Evolutionary conservation across 179 eudicot species (phyloP).

Genomic region (Carnegiea gigantea): DNA sequence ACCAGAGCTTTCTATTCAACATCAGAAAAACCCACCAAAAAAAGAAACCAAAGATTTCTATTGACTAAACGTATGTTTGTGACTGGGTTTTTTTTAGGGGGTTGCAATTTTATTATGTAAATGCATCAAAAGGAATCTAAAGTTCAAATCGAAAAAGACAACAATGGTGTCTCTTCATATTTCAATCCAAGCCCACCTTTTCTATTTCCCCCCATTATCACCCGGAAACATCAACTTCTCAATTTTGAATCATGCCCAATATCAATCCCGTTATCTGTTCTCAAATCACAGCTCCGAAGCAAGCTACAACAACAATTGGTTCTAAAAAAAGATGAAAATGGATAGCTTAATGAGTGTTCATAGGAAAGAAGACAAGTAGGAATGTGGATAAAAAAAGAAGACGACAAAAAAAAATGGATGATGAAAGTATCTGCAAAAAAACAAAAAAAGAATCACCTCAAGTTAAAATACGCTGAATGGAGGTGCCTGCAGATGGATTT

Average conservation of each 20-base stretch:
- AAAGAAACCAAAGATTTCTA: neutral
- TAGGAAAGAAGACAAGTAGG: too few species aligned
- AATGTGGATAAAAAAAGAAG: too few species aligned
- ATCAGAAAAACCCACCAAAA: neutral
- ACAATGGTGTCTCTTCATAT: slow-evolving; percentile 80
- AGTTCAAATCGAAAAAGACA: slow-evolving; percentile 80
- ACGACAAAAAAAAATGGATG: too few species aligned
- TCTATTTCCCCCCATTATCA: slow-evolving; percentile 42
- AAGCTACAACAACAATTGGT: too few species aligned
- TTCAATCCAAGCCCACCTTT: slow-evolving; percentile 55
- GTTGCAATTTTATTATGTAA: slow-evolving; percentile 39
- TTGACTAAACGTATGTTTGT: neutral
- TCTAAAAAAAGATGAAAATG: too few species aligned
- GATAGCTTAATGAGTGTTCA: too few species aligned
- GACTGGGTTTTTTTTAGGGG: slow-evolving; percentile 11
- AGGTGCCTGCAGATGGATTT: too few species aligned
- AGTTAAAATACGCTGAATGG: too few species aligned
- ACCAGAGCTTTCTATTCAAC: neutral
- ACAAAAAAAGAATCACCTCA: too few species aligned
- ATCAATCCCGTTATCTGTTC: slow-evolving; percentile 19
- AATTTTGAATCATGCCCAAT: slow-evolving; percentile 29
- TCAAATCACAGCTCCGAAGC: too few species aligned
- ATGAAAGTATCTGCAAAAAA: too few species aligned
- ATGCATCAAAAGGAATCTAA: slow-evolving; percentile 84
- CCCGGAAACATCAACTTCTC: slow-evolving; percentile 43